Evolutionary conservation across 2,329 filamentous ascomycete genomes (phyloP).

Genomic region (Lecanosticta acicola): DNA sequence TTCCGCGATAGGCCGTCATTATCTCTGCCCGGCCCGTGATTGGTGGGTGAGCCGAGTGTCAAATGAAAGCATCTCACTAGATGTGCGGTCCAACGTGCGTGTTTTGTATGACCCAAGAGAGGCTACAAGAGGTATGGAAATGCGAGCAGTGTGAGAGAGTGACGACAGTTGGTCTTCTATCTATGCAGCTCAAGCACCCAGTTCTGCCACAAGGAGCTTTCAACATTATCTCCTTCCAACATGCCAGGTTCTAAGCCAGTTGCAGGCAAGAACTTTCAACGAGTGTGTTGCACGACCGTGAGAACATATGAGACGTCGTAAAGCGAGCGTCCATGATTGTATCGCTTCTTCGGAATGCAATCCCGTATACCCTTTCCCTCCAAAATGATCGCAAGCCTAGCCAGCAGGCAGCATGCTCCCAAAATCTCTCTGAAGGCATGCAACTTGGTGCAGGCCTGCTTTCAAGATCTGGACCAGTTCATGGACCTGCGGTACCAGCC

Average conservation of each 20-base stretch:
- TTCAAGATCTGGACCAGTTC: not conserved
- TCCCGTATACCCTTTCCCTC: not conserved
- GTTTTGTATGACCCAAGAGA: no score
- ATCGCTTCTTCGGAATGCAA: not conserved
- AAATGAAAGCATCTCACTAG: no score
- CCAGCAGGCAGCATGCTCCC: not conserved
- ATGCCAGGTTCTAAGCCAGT: not conserved
- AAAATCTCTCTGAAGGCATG: not conserved
- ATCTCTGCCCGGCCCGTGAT: no score
- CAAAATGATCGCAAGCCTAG: not conserved
- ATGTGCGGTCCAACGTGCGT: no score
- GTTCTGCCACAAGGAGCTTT: not conserved
- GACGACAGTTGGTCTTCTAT: constrained; percentile 29
- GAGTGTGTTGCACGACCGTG: not conserved
- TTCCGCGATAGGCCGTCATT: no score
- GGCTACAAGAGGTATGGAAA: not conserved
- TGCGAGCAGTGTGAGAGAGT: constrained; percentile 10
- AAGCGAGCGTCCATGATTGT: constrained; percentile 1
- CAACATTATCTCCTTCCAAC: not conserved
- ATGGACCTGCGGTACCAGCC: not conserved
- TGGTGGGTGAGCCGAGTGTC: no score
- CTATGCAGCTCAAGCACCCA: constrained; percentile 5
- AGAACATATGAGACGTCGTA: constrained; percentile 4
- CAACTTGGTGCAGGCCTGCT: not conserved
- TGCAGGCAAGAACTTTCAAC: constrained; percentile 4